Base-by-base conservation (phyloP, 2,329 filamentous ascomycete species). In the Penicillium sp. region DNA sequence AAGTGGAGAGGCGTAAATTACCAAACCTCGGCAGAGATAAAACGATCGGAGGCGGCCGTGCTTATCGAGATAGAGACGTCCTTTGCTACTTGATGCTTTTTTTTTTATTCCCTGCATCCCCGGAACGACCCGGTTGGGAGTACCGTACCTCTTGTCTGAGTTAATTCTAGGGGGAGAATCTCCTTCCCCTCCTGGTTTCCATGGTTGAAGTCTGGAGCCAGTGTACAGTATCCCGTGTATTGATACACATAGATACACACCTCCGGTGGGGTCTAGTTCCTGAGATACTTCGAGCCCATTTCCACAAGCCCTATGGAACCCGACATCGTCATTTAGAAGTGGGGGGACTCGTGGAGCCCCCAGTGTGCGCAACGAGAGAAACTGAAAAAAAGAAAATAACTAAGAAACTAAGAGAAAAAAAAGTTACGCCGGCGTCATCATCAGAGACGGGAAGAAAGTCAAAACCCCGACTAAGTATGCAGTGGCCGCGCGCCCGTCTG, bases 371-470 rank as follows among this genome's bases (percentile, higher is more conserved):
- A 29, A 14, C 29, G 15, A 31, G 29, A 11, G n/a, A 2, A 22
- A n/a, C n/a, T n/a, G 12, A 42, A 53, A 53, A 55, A 47, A 26
- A 49, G 48, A 52, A 53, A 44, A 48, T 26, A 55, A 40, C 29
- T 14, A 44, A 20, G 48, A 59, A 18, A 46, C 20, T n/a, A 56
- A 59, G 47, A 31, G 9, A 26, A 41, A 47, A 27, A 48, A 48
- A 52, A 33, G n/a, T 35, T 35, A 40, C 56, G 55, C 57, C 55
- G 58, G 53, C 51, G 59, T 62, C 57, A n/a, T n/a, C n/a, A n/a
- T 62, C 57, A 60, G 49, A 42, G 54, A 44, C 43, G 56, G 49
- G 45, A 25, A 26, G 31, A 55, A 55, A 58, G 33, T 47, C 43
- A 47, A 43, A 43, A n/a, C 25, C 14, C 40, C 25, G n/a, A 27